Base-by-base conservation (phyloP, 306 rosid genomes). In the Morella rubra region DNA sequence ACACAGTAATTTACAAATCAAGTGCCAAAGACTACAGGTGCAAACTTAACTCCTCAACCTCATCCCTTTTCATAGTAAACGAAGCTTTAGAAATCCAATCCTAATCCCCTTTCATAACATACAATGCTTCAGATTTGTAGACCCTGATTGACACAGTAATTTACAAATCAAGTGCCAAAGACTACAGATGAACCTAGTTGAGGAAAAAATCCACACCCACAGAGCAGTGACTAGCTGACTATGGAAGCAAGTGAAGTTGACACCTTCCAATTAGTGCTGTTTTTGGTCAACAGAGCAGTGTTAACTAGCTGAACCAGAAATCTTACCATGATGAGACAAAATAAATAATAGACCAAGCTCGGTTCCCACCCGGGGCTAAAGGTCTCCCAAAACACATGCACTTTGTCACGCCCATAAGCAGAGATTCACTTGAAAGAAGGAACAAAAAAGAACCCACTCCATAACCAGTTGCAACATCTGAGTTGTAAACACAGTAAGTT, bases 301-400 rank as follows among this genome's bases (percentile, higher is more conserved):
- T 41, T 41, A 14, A 56, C 37, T 9, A 44, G 37, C 16, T 44
- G 62, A 44, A 18, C 42, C n/a, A 73, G 73, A 72, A 53, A n/a
- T n/a, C 86, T 82, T 62, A 95, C 99, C 97, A 89, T 61, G 97
- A 92, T 40, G 90, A 89, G 41, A 88, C 67, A 80, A 95, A 92
- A 80, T 92, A 95, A 65, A 95, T 95, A 53, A 92, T 87, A 62
- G 98, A 72, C 99, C 99, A 95, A 12, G 98, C 97, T 73, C 99
- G 89, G 76, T 88, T 73, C 69, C 91, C 93, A 4, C 97, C 92
- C 3, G 98, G 93, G 59, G 91, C 80, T 66, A 91, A 85, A 22
- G 98, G 93, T 81, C 92, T 89, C 52, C 97, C 98, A 76, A 93
- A 88, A 83, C 98, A 93, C 98, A 93, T 90, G 86, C 97, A 93